Percentiles rank a stretch among this genome's conserved stretches.
Evolutionary conservation across 192 early-diverging fungal species (phyloP).

Genomic region (Backusella tarrabulga): DNA sequence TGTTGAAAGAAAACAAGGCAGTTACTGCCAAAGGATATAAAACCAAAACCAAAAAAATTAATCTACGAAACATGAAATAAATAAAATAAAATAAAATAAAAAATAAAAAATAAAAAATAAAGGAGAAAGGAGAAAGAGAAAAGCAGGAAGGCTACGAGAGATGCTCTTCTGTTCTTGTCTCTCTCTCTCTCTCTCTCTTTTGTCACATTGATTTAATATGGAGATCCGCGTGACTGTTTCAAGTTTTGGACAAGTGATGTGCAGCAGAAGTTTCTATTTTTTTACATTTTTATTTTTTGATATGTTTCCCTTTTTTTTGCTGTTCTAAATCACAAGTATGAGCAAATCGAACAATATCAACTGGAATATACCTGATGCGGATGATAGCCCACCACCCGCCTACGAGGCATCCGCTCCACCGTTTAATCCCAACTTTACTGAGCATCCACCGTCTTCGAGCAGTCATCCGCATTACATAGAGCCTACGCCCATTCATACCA

Average conservation of each 20-base stretch:
- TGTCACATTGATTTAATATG: constrained; percentile 3
- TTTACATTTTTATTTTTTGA: neutral
- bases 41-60: neutral
- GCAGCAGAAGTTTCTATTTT: neutral
- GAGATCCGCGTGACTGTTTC: neutral
- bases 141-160: neutral
- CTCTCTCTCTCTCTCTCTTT: neutral
- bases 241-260: neutral
- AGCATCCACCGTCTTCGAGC: neutral
- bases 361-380: constrained; percentile 4
- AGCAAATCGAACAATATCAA: neutral
- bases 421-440: neutral
- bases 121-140: neutral
- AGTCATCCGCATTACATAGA: neutral
- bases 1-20: neutral
- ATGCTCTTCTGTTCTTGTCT: neutral
- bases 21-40: constrained; percentile 7
- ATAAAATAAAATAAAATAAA: neutral
- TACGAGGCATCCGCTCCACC: constrained; percentile 6
- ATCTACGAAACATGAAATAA: neutral
- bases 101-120: neutral
- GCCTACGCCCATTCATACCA: neutral
- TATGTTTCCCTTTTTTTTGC: neutral
- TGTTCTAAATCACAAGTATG: neutral
- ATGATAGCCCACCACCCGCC: constrained; percentile 5